Evolutionary conservation across 768 basidiomycete species (phyloP), one percentile per base, ranked within the genome.

Genomic region (Kwoniella mangroviensis): DNA sequence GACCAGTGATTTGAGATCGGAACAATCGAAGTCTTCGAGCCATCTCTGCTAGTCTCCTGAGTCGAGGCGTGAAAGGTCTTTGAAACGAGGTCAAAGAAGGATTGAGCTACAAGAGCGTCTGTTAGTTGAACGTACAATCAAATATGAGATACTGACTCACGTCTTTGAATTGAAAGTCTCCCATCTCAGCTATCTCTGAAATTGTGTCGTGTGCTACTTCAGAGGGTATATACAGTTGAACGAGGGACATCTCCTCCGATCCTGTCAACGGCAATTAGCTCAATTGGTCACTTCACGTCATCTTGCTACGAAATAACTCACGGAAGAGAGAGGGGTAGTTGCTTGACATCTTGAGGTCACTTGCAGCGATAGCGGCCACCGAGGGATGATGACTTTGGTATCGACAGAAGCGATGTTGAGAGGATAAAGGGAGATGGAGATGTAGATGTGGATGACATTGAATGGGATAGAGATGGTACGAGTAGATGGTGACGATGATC

Each of bases 131-230:
- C n/a, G 24, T 55, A 55, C n/a, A 13, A 45, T 24, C 34, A 19
- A 10, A 28, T 7, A 34, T 34, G 34, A 17, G 4, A 26, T 19
- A 17, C 26, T n/a, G 21, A 65, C 91, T 75, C 76, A 95, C 94
- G 84, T 99, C 97, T 85, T 95, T 96, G 85, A 98, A 97, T 82
- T 98, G 94, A 28, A 98, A 91, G 84, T 96, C 88, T 56, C 95
- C 94, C 54, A 98, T 89, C 84, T 97, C 94, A 75, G 93, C 97
- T 19, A 99, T 89, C 82, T 96, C 94, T 63, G 91, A 90, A 70
- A 98, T 93, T 57, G 96, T 93, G 81, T 98, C 94, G 83, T 99
- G 97, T 34, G 95, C 93, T 71, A 96, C 93, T 87, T 99, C 97
- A 49, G 92, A 91, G 54, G 96, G 97, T 75, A 98, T 91, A 82